Evolutionary conservation across 2,329 filamentous ascomycete genomes (phyloP).

Genomic region (Diaporthe ilicicola): DNA sequence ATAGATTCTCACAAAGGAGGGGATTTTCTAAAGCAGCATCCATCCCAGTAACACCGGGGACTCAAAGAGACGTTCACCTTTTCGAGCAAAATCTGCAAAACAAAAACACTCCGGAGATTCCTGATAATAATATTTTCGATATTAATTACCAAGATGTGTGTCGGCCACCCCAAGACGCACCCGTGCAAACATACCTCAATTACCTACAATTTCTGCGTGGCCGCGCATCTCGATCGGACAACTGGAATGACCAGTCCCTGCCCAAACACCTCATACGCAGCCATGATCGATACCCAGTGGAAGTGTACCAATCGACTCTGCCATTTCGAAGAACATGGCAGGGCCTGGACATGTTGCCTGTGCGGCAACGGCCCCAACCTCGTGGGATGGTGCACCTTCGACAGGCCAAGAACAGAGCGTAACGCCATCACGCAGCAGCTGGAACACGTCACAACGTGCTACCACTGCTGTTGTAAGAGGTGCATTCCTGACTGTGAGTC

Average conservation of each 20-base stretch:
- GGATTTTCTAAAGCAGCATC: not conserved
- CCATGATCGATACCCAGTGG: constrained; percentile 51
- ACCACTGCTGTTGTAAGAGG: constrained; percentile 61
- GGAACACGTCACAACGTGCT: constrained; percentile 54
- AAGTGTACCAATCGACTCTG: constrained; percentile 61
- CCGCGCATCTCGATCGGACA: constrained; percentile 55
- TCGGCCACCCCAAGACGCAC: constrained; percentile 62
- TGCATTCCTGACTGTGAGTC: constrained; percentile 56
- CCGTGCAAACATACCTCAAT: constrained; percentile 63
- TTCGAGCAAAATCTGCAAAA: not conserved
- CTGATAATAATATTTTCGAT: not conserved
- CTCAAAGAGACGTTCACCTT: too few relatives aligned
- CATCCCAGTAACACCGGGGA: too few relatives aligned
- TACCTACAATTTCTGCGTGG: constrained; percentile 63
- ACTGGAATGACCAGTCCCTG: constrained; percentile 61
- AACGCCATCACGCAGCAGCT: constrained; percentile 44
- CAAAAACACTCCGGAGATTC: too few relatives aligned
- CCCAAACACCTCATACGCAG: constrained; percentile 56
- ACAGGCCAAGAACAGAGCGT: constrained; percentile 41
- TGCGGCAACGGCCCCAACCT: constrained; percentile 61
- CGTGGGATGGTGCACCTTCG: constrained; percentile 60
- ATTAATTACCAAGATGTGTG: constrained; percentile 53
- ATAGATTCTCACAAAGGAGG: not conserved
- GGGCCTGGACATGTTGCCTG: constrained; percentile 63
- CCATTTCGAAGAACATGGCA: constrained; percentile 57